Evolutionary conservation across 2,329 filamentous ascomycete species (phyloP).

Genomic region (Waltergamsia citrina): DNA sequence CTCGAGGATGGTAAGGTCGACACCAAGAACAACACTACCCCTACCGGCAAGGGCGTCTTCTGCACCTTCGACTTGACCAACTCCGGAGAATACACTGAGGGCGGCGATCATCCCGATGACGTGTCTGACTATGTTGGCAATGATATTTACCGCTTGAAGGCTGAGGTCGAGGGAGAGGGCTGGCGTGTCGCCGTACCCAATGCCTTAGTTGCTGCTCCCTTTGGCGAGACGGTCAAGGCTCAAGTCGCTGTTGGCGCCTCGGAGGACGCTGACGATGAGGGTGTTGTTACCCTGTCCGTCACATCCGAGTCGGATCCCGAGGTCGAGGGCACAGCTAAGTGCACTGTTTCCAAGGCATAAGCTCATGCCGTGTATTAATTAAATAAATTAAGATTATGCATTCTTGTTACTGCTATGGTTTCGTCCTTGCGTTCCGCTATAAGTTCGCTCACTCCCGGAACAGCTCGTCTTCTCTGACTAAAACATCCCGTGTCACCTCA

Average conservation of each 20-base stretch:
- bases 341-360: too few species aligned
- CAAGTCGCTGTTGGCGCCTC: conserved; percentile 30
- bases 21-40: conserved; percentile 13
- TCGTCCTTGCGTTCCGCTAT: too few species aligned
- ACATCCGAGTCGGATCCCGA: conserved; percentile 32
- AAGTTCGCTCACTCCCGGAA: too few species aligned
- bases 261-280: conserved; percentile 18
- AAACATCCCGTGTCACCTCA: too few species aligned
- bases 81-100: conserved; percentile 23
- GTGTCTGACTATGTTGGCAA: conserved; percentile 26
- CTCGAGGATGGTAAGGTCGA: conserved; percentile 23
- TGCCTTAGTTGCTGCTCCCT: conserved; percentile 27
- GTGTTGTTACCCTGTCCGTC: conserved; percentile 30
- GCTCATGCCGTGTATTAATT: conserved; percentile 9
- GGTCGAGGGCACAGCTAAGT: conserved; percentile 17
- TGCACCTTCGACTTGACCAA: conserved; percentile 39
- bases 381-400: not conserved
- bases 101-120: conserved; percentile 19
- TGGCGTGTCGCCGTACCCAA: conserved; percentile 35
- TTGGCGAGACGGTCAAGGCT: conserved; percentile 25
- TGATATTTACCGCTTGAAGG: conserved; percentile 37
- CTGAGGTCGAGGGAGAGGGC: conserved; percentile 29
- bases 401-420: too few species aligned
- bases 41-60: conserved; percentile 22
- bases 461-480: too few species aligned